phyloP scores from a whole-genome alignment of 352 stramenopile species.

The Thraustotheca clavata region DNA sequence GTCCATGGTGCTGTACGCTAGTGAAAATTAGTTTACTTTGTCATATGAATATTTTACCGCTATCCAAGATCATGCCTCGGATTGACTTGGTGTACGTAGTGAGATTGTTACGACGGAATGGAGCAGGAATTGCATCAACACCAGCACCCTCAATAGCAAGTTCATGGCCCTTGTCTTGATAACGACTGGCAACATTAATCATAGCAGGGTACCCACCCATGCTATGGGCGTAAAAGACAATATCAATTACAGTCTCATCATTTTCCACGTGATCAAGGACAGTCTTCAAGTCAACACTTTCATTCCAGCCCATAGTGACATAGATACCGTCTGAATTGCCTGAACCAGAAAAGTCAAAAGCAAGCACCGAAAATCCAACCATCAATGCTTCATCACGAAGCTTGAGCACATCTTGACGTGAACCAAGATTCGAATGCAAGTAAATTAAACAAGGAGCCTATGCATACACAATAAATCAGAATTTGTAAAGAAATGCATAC shows the following conservation, averaged over 20 bases:
- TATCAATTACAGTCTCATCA: slow-evolving; percentile 37
- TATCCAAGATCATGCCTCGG: slow-evolving; percentile 60
- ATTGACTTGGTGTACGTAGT: slow-evolving; percentile 50
- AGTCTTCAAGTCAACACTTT: slow-evolving; percentile 55
- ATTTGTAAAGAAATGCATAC: background rate
- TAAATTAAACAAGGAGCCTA: slow-evolving; percentile 59
- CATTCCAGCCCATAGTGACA: slow-evolving; percentile 83
- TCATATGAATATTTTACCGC: slow-evolving; percentile 26
- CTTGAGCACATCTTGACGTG: slow-evolving; percentile 54
- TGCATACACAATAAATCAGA: background rate
- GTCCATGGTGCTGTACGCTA: slow-evolving; percentile 52
- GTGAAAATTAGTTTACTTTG: background rate
- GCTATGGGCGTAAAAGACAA: slow-evolving; percentile 73
- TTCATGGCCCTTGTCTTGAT: slow-evolving; percentile 40
- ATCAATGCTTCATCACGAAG: slow-evolving; percentile 48
- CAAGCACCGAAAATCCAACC: slow-evolving; percentile 67
- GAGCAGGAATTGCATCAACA: slow-evolving; percentile 47
- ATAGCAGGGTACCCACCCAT: slow-evolving; percentile 78
- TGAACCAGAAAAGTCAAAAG: slow-evolving; percentile 78
- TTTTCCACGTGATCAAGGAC: slow-evolving; percentile 55
- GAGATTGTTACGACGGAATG: slow-evolving; percentile 36
- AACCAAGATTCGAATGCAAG: slow-evolving; percentile 78
- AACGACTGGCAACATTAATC: slow-evolving; percentile 58
- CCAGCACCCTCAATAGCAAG: slow-evolving; percentile 28
- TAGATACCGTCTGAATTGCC: slow-evolving; percentile 70